Conservation (phyloP, 2,329 filamentous ascomycete genomes). For the Dissoconium aciculare region DNA sequence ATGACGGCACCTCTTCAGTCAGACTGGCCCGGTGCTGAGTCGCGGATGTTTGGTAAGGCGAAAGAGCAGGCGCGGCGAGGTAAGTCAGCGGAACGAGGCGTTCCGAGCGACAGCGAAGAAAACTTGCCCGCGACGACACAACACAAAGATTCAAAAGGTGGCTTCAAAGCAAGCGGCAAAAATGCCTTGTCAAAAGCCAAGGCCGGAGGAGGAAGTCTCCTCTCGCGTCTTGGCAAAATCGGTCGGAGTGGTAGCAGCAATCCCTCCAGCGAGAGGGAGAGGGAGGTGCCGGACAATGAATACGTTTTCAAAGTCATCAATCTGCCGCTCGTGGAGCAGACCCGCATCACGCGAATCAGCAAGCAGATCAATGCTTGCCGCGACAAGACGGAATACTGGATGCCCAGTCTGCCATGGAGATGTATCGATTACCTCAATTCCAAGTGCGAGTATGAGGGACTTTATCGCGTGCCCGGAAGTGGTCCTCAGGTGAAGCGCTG, state of each 20-base stretch:
- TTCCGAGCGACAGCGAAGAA: slow-evolving; percentile 15
- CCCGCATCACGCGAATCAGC: slow-evolving; percentile 78
- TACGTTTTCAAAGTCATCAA: slow-evolving; percentile 79
- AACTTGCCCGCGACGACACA: slow-evolving; percentile 12
- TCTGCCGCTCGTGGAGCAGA: slow-evolving; percentile 72
- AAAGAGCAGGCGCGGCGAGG: slow-evolving; percentile 18
- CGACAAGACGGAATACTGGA: slow-evolving; percentile 98
- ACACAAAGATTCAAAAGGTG: slow-evolving; percentile 14
- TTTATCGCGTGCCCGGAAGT: slow-evolving; percentile 85
- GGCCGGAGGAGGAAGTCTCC: slow-evolving; percentile 12
- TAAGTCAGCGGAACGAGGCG: slow-evolving; percentile 21
- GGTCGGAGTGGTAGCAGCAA: slow-evolving; percentile 47
- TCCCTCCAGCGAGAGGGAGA: slow-evolving; percentile 30
- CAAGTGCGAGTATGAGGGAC: slow-evolving; percentile 82
- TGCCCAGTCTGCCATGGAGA: slow-evolving; percentile 89
- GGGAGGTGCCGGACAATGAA: slow-evolving; percentile 53
- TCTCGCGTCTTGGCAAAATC: slow-evolving; percentile 18
- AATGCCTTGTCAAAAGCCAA: slow-evolving; percentile 17
- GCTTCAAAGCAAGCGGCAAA: slow-evolving; percentile 18
- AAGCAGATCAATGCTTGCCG: slow-evolving; percentile 73
- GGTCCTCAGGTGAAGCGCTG: slow-evolving; percentile 84
- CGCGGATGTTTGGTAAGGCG: slow-evolving; percentile 11
- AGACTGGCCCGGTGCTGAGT: slow-evolving; percentile 16
- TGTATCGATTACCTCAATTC: slow-evolving; percentile 95
- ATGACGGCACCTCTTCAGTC: slow-evolving; percentile 18